Evolutionary conservation across 495 filamentous ascomycete species (phyloP).

Genomic region (Penicillium pancosmium): DNA sequence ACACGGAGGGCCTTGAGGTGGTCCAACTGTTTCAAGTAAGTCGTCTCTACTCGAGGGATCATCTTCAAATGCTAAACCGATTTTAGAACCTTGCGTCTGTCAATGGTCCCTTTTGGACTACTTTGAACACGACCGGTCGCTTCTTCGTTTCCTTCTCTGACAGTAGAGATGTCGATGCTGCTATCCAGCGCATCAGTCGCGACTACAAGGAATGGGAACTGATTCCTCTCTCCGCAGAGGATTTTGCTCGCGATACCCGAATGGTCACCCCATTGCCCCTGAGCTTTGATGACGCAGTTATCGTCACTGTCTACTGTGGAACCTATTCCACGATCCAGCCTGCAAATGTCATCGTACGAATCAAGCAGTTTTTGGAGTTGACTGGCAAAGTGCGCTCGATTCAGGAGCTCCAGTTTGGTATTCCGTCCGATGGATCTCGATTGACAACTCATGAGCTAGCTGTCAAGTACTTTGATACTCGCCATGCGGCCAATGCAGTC

Average conservation of each 20-base stretch:
- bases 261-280: neutral
- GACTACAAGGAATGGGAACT: conserved; percentile 7
- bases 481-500: conserved; percentile 11
- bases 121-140: conserved; percentile 11
- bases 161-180: conserved; percentile 2
- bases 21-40: neutral
- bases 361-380: conserved; percentile 10
- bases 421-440: neutral
- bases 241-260: conserved; percentile 5
- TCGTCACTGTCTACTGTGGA: conserved; percentile 10
- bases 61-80: neutral
- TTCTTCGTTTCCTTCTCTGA: conserved; percentile 16
- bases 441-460: conserved; percentile 9
- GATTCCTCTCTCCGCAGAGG: neutral
- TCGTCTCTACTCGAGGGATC: neutral
- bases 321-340: neutral
- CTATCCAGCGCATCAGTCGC: neutral
- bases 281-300: conserved; percentile 14
- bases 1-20: conserved; percentile 3
- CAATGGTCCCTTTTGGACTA: conserved; percentile 11
- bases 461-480: conserved; percentile 6
- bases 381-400: conserved; percentile 11
- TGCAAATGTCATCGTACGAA: neutral
- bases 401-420: conserved; percentile 2
- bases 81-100: neutral